These are phyloP conservation scores for Fusarium phyllophilum DNA, from an alignment of 2,329 filamentous ascomycete genomes.

Conservation along the genomic window DNA sequence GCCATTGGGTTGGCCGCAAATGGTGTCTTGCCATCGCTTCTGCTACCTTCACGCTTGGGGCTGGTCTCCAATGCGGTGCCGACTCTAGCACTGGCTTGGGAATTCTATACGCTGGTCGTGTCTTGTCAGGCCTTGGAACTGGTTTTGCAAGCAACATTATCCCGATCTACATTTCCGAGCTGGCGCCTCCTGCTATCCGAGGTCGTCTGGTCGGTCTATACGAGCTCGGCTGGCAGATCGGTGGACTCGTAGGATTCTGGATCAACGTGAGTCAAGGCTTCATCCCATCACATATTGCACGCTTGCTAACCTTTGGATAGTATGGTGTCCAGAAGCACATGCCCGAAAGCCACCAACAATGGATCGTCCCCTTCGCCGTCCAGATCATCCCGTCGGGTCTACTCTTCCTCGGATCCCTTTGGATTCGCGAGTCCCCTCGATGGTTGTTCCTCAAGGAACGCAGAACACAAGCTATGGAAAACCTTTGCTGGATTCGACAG, in stretches of 20 bases:
- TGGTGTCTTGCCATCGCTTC: slow-evolving; percentile 52
- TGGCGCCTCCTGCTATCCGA: slow-evolving; percentile 62
- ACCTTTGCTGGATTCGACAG: slow-evolving; percentile 66
- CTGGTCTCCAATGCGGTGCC: slow-evolving; percentile 65
- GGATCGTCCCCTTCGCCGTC: slow-evolving; percentile 63
- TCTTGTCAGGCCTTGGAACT: slow-evolving; percentile 4
- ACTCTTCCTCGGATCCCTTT: slow-evolving; percentile 59
- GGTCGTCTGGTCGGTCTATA: slow-evolving; percentile 53
- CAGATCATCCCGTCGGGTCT: slow-evolving; percentile 66
- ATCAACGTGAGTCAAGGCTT: neutral
- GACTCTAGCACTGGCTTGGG: slow-evolving; percentile 50
- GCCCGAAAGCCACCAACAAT: slow-evolving; percentile 43
- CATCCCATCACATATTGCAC: rapidly evolving
- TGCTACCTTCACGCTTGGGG: slow-evolving; percentile 52
- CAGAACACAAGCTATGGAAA: slow-evolving; percentile 60
- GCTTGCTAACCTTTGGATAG: neutral
- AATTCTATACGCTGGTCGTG: slow-evolving; percentile 13
- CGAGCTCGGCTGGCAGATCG: slow-evolving; percentile 23
- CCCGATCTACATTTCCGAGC: slow-evolving; percentile 58
- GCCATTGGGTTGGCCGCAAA: slow-evolving; percentile 36
- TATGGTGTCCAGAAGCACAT: slow-evolving; percentile 37
- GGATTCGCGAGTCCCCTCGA: slow-evolving; percentile 66
- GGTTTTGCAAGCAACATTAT: slow-evolving; percentile 47
- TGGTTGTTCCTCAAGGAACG: slow-evolving; percentile 67
- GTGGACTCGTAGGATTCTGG: slow-evolving; percentile 13